Percentiles rank a stretch among this genome's conserved stretches.
Evolutionary conservation across 805 yeast genomes (phyloP).

Genomic region (Vanderwaltozyma verrucispora): DNA sequence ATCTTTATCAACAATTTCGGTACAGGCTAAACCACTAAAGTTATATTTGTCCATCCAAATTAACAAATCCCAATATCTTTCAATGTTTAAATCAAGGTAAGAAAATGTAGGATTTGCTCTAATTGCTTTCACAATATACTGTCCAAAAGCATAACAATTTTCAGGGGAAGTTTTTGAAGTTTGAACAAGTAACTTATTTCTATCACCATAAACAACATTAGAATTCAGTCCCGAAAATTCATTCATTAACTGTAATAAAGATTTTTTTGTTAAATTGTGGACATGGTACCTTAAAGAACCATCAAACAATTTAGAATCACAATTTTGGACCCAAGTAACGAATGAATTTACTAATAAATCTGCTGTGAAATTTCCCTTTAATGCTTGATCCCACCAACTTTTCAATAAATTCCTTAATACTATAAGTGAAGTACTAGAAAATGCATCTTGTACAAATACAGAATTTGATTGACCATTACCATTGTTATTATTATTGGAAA

Average conservation of each 20-base stretch:
- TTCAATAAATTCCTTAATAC: constrained; percentile 68
- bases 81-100: constrained; percentile 64
- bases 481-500: constrained; percentile 20
- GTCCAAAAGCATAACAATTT: constrained; percentile 84
- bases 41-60: constrained; percentile 93
- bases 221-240: constrained; percentile 79
- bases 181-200: constrained; percentile 60
- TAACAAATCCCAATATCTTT: constrained; percentile 82
- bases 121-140: constrained; percentile 66
- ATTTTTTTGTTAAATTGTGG: constrained; percentile 74
- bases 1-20: constrained; percentile 29
- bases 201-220: constrained; percentile 64
- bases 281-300: constrained; percentile 75
- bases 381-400: constrained; percentile 90
- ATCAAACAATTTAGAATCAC: constrained; percentile 65
- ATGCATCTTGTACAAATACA: constrained; percentile 67
- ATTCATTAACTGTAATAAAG: constrained; percentile 63
- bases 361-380: constrained; percentile 55
- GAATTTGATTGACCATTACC: constrained; percentile 8
- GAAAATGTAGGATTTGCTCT: constrained; percentile 75
- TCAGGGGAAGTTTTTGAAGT: constrained; percentile 74
- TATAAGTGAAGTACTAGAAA: constrained; percentile 61
- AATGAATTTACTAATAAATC: constrained; percentile 75
- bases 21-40: constrained; percentile 60
- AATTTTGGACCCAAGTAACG: constrained; percentile 77